A percentile compares a stretch with the other conserved stretches of the same genome.
Conservation (phyloP, 2,329 filamentous ascomycete genomes). For the Colletotrichum tofieldiae region DNA sequence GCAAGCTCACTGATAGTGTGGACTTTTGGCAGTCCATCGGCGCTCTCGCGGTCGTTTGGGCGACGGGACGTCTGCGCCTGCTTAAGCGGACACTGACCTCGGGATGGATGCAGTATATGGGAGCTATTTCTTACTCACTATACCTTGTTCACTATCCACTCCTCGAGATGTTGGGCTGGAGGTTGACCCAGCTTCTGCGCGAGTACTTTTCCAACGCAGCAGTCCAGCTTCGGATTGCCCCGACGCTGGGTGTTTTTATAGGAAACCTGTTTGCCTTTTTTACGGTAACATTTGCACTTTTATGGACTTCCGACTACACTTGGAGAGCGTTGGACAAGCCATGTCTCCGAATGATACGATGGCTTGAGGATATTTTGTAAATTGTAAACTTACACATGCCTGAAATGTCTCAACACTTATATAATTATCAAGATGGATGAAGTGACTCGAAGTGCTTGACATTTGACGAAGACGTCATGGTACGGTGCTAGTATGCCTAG, state of each 20-base stretch:
- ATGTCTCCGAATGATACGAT: not conserved
- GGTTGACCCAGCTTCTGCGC: not conserved
- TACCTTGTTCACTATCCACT: constrained; percentile 2
- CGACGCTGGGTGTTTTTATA: not conserved
- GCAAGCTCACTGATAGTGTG: not conserved
- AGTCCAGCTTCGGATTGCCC: not conserved
- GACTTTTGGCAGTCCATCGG: constrained; percentile 5
- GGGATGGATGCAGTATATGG: not conserved
- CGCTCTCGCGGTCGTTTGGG: not conserved
- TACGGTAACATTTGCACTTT: not conserved
- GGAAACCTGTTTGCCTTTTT: not conserved
- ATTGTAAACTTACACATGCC: too few species aligned
- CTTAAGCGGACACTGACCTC: not conserved
- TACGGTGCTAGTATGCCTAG: not conserved
- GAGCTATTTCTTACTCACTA: not conserved
- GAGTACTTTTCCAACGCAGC: not conserved
- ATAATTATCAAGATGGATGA: not conserved
- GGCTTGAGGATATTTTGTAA: not conserved
- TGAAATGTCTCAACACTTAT: not conserved
- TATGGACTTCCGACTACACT: not conserved
- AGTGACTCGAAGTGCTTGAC: not conserved
- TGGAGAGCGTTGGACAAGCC: constrained; percentile 1
- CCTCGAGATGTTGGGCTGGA: not conserved
- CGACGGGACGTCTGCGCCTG: not conserved
- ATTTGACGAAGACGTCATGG: not conserved